These are phyloP conservation scores for Gloeopeniophorella convolvens DNA, from an alignment of 768 basidiomycete genomes.

Conservation along the genomic window DNA sequence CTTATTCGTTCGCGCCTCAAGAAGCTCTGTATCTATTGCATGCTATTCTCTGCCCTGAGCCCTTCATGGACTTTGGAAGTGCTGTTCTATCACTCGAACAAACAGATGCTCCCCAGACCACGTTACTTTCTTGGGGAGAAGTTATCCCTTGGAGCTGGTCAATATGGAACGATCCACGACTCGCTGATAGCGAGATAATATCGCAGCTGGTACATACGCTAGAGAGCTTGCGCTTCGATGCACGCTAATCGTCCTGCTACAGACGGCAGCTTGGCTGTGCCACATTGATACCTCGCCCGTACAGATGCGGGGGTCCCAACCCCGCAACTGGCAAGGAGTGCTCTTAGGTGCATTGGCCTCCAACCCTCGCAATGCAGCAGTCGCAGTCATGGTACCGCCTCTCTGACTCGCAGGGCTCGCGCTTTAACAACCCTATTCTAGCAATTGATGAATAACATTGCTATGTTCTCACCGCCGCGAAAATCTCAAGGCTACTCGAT, in stretches of 20 bases:
- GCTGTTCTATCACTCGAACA: neutral
- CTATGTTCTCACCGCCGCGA: neutral
- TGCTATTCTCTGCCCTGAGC: conserved; percentile 8
- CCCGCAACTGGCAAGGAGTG: conserved; percentile 17
- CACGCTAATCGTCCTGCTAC: too few relatives aligned
- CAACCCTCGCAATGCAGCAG: conserved; percentile 3
- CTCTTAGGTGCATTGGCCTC: conserved; percentile 14
- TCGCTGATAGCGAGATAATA: conserved; percentile 43
- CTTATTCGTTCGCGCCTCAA: neutral
- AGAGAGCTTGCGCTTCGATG: neutral
- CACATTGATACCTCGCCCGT: conserved; percentile 28
- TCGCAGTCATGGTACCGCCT: conserved; percentile 16
- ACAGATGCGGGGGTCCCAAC: conserved; percentile 1
- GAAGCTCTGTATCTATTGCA: conserved; percentile 12
- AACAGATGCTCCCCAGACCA: conserved; percentile 38
- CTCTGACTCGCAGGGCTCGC: neutral
- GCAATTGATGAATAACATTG: conserved; percentile 5
- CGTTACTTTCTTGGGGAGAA: conserved; percentile 55
- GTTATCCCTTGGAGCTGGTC: conserved; percentile 61
- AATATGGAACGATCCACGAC: conserved; percentile 50
- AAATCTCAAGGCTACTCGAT: neutral
- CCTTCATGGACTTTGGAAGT: conserved; percentile 12
- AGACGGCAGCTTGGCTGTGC: conserved; percentile 53
- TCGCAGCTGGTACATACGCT: conserved; percentile 38
- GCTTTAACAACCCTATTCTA: neutral